Percentiles rank a stretch among this genome's conserved stretches.
These are phyloP conservation scores for Alternaria sp. DNA, from an alignment of 2,329 filamentous ascomycete genomes.

Conservation along the genomic window DNA sequence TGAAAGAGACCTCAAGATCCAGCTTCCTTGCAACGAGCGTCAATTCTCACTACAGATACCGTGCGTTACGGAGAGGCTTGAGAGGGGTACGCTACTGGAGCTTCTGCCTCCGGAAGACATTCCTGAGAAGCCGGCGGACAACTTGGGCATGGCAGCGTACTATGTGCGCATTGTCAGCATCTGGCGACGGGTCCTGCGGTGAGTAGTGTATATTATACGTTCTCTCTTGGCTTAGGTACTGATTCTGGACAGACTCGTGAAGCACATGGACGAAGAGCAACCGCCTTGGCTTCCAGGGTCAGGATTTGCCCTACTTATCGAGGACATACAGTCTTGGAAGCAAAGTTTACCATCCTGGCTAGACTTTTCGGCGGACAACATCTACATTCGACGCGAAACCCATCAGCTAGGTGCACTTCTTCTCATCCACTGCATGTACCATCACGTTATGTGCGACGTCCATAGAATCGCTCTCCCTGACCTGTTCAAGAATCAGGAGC, in stretches of 20 bases:
- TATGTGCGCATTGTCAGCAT: constrained; percentile 47
- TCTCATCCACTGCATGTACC: constrained; percentile 48
- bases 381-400: constrained; percentile 47
- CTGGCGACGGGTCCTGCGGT: constrained; percentile 44
- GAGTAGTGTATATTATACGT: background rate
- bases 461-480: constrained; percentile 45
- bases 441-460: constrained; percentile 46
- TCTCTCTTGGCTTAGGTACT: background rate
- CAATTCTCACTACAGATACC: constrained; percentile 46
- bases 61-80: constrained; percentile 40
- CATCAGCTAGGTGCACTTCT: constrained; percentile 46
- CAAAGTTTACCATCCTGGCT: constrained; percentile 43
- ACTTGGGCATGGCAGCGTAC: constrained; percentile 45
- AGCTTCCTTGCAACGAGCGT: constrained; percentile 46
- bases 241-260: constrained; percentile 34
- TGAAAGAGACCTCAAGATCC: constrained; percentile 46
- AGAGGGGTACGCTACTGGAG: constrained; percentile 38
- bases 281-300: constrained; percentile 42
- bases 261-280: constrained; percentile 45
- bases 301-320: constrained; percentile 39
- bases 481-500: constrained; percentile 44
- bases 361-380: constrained; percentile 47
- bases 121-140: constrained; percentile 42
- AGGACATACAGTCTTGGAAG: constrained; percentile 41
- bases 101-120: constrained; percentile 36